Evolutionary conservation across 805 yeast genomes (phyloP), one percentile per base, ranked within the genome.

Genomic region (Nakazawaea ambrosiae): DNA sequence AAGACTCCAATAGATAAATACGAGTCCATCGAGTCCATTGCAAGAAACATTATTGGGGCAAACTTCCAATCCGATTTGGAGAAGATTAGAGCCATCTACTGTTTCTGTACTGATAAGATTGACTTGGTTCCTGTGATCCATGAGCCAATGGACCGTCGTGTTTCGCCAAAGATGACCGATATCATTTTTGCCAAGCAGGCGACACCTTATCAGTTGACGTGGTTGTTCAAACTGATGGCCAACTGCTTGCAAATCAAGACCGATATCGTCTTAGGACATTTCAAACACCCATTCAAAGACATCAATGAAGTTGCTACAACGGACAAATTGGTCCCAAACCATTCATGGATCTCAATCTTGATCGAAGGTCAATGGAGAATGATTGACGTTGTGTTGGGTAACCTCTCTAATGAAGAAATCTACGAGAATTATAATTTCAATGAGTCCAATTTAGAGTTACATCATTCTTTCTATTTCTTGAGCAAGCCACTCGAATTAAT

Each of bases 271-370:
- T 62, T 78, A 19, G 98, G 98, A 4, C 84, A 83, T 50, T 69
- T 89, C 61, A 86, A 89, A 53, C 73, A 78, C 19, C 95, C 96
- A 7, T 78, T 78, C 44, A 78, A 70, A 37, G 42, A 39, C 20
- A 31, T 47, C 2, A 47, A 47, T 9, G 57, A 57, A n/a, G 41
- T 49, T 1, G 29, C 45, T 27, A 15, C 45, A 0, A 62, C 63
- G 41, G 70, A 66, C 41, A 67, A 75, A 67, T 71, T 67, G 45
- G 60, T 63, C n/a, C 55, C 78, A 26, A 86, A 88, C 50, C 98
- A 92, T 58, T 76, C 84, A 39, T 92, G 98, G 98, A 69, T 87
- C 39, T 77, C 95, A 1, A 78, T 88, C 1, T 55, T 81, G 25
- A 58, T 88, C 12, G 81, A 85, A 42, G 78, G 79, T 27, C 82